Base-by-base conservation (phyloP, 1,139 yeast genomes). In the Hyphopichia fennica region DNA sequence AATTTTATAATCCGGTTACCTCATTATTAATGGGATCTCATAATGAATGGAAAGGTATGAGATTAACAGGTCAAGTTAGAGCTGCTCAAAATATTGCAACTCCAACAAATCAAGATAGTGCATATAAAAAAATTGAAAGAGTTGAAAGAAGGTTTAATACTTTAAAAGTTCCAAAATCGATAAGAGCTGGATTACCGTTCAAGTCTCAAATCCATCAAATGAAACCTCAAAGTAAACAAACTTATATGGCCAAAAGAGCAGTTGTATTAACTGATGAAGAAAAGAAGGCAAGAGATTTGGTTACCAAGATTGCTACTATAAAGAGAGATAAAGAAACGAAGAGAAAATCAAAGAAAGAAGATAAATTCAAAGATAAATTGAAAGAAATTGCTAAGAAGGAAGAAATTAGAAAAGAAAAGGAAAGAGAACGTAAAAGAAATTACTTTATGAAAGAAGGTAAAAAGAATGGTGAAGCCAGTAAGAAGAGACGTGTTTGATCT, bases 1-100 rank as follows among this genome's bases (percentile, higher is more conserved):
- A 83, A 61, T 93, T 89, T 65, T 95, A 93, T 67, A 95, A 93
- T 59, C 99, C 99, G 1, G 98, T 95, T 22, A 88, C 98, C 0
- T 93, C 99, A 1, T 72, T 91, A 56, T 74, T 95, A 53, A 65
- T 89, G 45, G 65, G 72, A 34, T 79, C 88, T 51, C 95, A 93
- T 66, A 72, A 77, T 27, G 87, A 87, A 58, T 95, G 99, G 99
- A 80, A 79, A 57, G 99, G 99, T 50, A 90, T 95, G 96, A 80
- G 96, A 60, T 73, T 91, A 47, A 93, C 97, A 0, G 99, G 99
- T 44, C 86, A 85, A 60, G 91, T 95, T 31, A 79, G 99, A 55
- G 95, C 95, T 22, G 95, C 79, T 27, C 65, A 78, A 52, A 79
- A 78, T 22, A 60, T 90, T 39, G 79, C 79, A 15, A 81, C 93